Conservation (phyloP, 768 basidiomycete species). For the Auriscalpium vulgare region DNA sequence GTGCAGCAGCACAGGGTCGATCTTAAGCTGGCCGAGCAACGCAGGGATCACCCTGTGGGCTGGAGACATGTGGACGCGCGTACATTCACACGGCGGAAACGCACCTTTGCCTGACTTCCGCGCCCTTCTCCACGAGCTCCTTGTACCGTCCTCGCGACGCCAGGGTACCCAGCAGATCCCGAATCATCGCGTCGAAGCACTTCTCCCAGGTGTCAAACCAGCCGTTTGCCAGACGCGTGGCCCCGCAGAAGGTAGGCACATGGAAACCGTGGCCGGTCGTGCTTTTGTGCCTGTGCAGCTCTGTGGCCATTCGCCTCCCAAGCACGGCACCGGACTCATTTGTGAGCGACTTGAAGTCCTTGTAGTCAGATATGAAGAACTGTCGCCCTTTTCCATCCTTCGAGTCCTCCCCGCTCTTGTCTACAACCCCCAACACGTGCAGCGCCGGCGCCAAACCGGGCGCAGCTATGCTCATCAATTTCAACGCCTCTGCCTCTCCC, state of each 20-base stretch:
- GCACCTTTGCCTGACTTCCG: constrained; percentile 40
- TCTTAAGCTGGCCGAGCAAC: constrained; percentile 47
- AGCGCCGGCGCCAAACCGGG: constrained; percentile 58
- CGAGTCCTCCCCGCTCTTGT: constrained; percentile 18
- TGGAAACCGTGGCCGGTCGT: constrained; percentile 57
- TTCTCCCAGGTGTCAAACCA: constrained; percentile 68
- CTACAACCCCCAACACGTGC: constrained; percentile 38
- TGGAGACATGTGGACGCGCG: not conserved
- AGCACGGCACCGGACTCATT: constrained; percentile 38
- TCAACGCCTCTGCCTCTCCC: constrained; percentile 65
- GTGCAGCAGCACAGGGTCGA: constrained; percentile 65
- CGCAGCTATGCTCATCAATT: constrained; percentile 53
- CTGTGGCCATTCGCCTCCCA: constrained; percentile 55
- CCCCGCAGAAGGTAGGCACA: constrained; percentile 72
- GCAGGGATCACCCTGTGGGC: constrained; percentile 61
- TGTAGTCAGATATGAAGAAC: constrained; percentile 72
- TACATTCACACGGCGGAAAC: constrained; percentile 11
- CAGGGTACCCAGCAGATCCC: constrained; percentile 45
- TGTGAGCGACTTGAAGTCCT: constrained; percentile 43
- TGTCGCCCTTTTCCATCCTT: constrained; percentile 34
- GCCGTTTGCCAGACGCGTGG: constrained; percentile 61
- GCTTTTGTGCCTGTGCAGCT: constrained; percentile 53
- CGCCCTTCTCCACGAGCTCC: constrained; percentile 43
- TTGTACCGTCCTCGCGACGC: constrained; percentile 31
- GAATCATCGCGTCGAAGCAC: constrained; percentile 57